phyloP scores from a whole-genome alignment of 306 rosid species.

The Vigna mungo region DNA sequence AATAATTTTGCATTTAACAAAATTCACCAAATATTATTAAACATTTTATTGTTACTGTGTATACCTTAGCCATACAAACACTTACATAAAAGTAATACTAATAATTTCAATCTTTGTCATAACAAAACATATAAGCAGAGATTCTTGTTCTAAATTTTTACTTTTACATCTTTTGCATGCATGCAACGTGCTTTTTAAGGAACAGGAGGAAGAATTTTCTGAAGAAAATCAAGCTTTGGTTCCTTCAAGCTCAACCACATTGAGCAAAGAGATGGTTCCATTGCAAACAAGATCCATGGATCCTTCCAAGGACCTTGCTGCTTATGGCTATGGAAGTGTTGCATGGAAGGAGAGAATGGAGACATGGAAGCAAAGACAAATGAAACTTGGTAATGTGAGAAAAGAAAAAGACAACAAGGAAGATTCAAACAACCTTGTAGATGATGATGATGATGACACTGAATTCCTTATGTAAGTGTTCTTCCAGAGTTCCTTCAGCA shows the following conservation, averaged over 20 bases:
- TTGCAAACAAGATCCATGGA: slow-evolving; percentile 66
- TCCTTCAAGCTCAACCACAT: slow-evolving; percentile 44
- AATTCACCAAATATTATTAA: too few relatives aligned
- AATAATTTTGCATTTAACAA: too few relatives aligned
- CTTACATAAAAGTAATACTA: too few relatives aligned
- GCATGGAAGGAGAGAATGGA: slow-evolving; percentile 76
- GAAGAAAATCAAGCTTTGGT: slow-evolving; percentile 56
- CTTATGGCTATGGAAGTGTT: slow-evolving; percentile 78
- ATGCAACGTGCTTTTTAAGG: slow-evolving; percentile 30
- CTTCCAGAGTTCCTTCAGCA: neutral
- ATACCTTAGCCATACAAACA: too few relatives aligned
- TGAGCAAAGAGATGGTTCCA: slow-evolving; percentile 39
- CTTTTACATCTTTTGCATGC: neutral
- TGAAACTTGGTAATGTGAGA: slow-evolving; percentile 40
- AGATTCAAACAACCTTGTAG: slow-evolving; percentile 35
- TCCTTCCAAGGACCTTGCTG: slow-evolving; percentile 71
- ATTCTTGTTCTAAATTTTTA: neutral
- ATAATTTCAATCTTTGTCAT: neutral
- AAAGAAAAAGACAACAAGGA: slow-evolving; percentile 42
- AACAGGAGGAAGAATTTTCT: slow-evolving; percentile 53
- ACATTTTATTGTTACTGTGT: too few relatives aligned
- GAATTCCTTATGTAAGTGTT: slow-evolving; percentile 59
- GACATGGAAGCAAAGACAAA: slow-evolving; percentile 63
- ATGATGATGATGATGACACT: slow-evolving; percentile 48
- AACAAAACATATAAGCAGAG: neutral